Evolutionary conservation across 257 asterid genomes (phyloP), one percentile per base, ranked within the genome.

Genomic region (Rhazya stricta): DNA sequence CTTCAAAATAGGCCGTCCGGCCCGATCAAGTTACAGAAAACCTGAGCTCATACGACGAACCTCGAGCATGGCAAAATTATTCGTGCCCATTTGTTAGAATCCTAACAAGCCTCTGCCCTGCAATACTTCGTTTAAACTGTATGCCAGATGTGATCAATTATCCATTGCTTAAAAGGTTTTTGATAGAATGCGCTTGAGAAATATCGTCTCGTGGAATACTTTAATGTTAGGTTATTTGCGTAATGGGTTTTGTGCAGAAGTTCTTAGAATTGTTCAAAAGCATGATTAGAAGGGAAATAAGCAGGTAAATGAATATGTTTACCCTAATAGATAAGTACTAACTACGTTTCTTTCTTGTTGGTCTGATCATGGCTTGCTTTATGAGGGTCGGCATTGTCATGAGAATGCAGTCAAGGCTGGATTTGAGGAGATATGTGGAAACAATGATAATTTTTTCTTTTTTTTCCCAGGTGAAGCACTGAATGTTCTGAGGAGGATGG

Each of bases 321-420:
- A 79, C 74, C 89, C 90, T n/a, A 91, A 93, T 77, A 83, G 84
- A 82, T 90, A 88, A 72, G 60, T 89, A 25, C 58, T 91, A 0
- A 84, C 97, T 3, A 86, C 83, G 25, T 91, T 89, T 67, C 83
- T 93, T 78, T 87, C 96, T 4, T 85, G 86, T 10, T 90, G 96
- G 72, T 85, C 97, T 21, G 80, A 75, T 36, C 56, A 79, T 39
- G 85, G 90, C 69, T 84, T 88, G 79, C 62, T 87, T 75, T 86
- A 78, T 19, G 89, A 84, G 80, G 98, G 98, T 74, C 82, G 13
- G 27, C 96, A 91, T 53, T 93, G 89, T 73, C 97, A 93, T 66
- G 96, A 89, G 50, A 84, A 86, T 78, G 97, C 87, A 0, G 60
- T 91, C 80, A 90, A 86, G 53, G 86, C 94, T 53, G 96, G 96